A percentile compares a stretch with the other conserved stretches of the same genome.
Evolutionary conservation across 2,329 filamentous ascomycete species (phyloP).

Genomic region (Metarhizium humberi): DNA sequence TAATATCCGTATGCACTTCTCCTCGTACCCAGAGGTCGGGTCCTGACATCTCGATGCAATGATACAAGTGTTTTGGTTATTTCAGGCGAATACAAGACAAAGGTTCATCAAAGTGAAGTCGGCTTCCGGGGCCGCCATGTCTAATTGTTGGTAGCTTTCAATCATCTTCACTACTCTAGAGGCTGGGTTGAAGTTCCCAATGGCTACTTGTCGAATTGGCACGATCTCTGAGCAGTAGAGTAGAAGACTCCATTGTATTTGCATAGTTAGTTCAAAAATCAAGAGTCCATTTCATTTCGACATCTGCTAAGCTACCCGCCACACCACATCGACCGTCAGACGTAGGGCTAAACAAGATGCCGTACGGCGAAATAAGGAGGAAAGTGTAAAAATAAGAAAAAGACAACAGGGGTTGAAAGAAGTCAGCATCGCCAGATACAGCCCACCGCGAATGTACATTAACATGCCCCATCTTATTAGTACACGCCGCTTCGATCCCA

Average conservation of each 20-base stretch:
- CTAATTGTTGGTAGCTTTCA: too few species aligned
- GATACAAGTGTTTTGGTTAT: too few species aligned
- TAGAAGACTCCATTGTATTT: not conserved
- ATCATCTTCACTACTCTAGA: too few species aligned
- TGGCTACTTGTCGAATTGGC: too few species aligned
- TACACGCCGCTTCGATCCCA: constrained; percentile 12
- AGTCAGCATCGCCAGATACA: constrained; percentile 8
- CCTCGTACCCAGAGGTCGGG: too few species aligned
- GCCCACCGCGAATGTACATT: constrained; percentile 8
- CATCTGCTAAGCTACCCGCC: constrained; percentile 1
- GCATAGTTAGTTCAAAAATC: not conserved
- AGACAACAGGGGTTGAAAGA: constrained; percentile 4
- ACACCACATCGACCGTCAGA: constrained; percentile 1
- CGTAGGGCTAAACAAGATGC: constrained; percentile 1
- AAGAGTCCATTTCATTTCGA: not conserved
- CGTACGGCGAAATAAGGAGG: not conserved
- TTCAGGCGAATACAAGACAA: too few species aligned
- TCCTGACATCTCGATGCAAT: too few species aligned
- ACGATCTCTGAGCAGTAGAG: not conserved
- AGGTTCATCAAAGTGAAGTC: too few species aligned
- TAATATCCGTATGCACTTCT: too few species aligned
- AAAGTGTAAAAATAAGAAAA: constrained; percentile 2
- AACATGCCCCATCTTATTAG: constrained; percentile 9
- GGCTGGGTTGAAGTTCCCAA: too few species aligned
- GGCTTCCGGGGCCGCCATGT: too few species aligned